Conservation (phyloP, 164 flowering plant genomes). For the Chimonanthus salicifolius region DNA sequence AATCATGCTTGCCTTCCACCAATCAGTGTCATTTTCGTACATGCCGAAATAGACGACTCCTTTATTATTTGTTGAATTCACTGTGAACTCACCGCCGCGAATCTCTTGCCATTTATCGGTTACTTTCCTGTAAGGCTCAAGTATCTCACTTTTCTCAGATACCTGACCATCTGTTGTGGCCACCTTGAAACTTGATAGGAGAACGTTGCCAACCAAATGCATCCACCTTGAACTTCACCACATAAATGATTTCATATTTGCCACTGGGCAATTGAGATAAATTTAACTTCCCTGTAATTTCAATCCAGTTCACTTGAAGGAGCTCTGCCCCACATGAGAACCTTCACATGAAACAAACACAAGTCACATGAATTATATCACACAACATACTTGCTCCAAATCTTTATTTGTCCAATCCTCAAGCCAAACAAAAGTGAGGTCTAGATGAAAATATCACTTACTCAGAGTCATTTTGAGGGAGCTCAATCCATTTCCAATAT, state of each 20-base stretch:
- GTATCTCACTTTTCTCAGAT: background rate
- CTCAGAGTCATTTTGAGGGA: background rate
- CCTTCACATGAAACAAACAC: background rate
- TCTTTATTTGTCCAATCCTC: background rate
- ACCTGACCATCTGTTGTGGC: constrained; percentile 2
- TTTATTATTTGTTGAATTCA: background rate
- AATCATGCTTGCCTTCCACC: constrained; percentile 33
- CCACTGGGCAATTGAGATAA: background rate
- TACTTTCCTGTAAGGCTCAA: constrained; percentile 13
- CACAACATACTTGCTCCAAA: background rate
- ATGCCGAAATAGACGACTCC: constrained; percentile 20
- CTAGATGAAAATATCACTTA: background rate
- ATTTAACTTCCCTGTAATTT: constrained; percentile 16
- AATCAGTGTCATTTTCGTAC: constrained; percentile 27
- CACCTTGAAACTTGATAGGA: constrained; percentile 18
- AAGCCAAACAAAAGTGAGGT: background rate
- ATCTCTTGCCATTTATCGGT: constrained; percentile 17
- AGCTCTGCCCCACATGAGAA: constrained; percentile 17
- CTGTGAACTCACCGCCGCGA: constrained; percentile 18
- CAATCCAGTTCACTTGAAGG: constrained; percentile 28
- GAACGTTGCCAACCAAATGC: constrained; percentile 30
- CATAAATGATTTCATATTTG: constrained; percentile 13
- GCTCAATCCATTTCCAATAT: constrained; percentile 17
- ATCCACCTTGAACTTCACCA: constrained; percentile 23
- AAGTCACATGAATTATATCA: background rate